Evolutionary conservation across 768 basidiomycete genomes (phyloP).

Genomic region (Tremella mesenterica): DNA sequence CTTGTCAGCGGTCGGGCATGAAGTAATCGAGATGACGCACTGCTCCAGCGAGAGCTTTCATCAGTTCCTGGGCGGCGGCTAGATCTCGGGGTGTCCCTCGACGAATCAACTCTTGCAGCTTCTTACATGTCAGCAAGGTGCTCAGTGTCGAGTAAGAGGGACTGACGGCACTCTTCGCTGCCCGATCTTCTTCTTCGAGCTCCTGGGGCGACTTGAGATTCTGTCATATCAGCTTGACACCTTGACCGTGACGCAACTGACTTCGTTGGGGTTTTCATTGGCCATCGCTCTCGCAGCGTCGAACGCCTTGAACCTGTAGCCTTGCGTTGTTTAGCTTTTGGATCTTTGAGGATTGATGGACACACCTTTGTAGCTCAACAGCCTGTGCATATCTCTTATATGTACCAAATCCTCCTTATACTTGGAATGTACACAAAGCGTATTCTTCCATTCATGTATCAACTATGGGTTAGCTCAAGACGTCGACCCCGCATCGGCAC

Average conservation of each 20-base stretch:
- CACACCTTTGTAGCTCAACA: constrained; percentile 84
- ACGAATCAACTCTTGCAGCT: constrained; percentile 96
- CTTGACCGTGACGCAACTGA: constrained; percentile 12
- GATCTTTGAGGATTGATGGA: background rate
- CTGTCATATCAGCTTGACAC: constrained; percentile 45
- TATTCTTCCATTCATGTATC: constrained; percentile 89
- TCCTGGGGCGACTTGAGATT: constrained; percentile 92
- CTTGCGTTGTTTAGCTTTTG: constrained; percentile 27
- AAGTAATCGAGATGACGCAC: constrained; percentile 35
- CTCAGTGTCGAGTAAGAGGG: background rate
- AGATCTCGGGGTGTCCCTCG: constrained; percentile 92
- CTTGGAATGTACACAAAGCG: constrained; percentile 74
- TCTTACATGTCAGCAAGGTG: constrained; percentile 44
- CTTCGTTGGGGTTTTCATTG: constrained; percentile 46
- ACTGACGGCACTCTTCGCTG: constrained; percentile 72
- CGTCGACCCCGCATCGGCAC: background rate
- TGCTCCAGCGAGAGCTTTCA: constrained; percentile 90
- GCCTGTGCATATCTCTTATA: constrained; percentile 92
- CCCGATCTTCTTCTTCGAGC: constrained; percentile 87
- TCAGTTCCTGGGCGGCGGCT: constrained; percentile 88
- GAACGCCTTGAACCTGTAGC: constrained; percentile 48
- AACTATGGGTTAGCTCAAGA: constrained; percentile 44
- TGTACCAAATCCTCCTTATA: constrained; percentile 96
- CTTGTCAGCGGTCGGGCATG: constrained; percentile 1
- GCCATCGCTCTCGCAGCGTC: constrained; percentile 44